Evolutionary conservation across 345 rosid species (phyloP).

Genomic region (Brassica rapa): DNA sequence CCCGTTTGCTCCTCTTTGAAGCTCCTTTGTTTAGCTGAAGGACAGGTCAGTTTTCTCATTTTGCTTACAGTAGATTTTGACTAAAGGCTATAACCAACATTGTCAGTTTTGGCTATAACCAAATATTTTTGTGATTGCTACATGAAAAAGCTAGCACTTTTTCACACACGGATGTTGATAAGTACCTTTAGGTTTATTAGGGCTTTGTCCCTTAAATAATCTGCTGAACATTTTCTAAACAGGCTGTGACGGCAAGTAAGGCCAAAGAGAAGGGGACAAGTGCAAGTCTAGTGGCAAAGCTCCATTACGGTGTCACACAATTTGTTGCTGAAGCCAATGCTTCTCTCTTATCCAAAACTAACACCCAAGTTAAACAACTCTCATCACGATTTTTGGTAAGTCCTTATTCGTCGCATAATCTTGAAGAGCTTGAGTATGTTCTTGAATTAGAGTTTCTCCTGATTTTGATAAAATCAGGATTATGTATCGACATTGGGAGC

Average conservation of each 20-base stretch:
- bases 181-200: too few relatives aligned
- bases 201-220: not conserved
- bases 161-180: not conserved
- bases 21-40: conserved; percentile 14
- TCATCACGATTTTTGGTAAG: not conserved
- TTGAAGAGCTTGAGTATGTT: not conserved
- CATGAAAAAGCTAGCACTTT: not conserved
- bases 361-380: conserved; percentile 7
- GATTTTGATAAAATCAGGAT: not conserved
- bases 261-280: conserved; percentile 16
- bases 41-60: conserved; percentile 5
- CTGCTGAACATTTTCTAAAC: not conserved
- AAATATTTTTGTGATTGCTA: not conserved
- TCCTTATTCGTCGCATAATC: not conserved
- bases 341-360: not conserved
- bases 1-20: conserved; percentile 1
- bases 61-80: not conserved
- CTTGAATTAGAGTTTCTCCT: not conserved
- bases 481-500: conserved; percentile 12
- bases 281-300: conserved; percentile 12
- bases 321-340: conserved; percentile 10
- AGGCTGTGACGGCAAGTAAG: not conserved
- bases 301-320: conserved; percentile 2
- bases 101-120: not conserved
- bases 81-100: not conserved